These are phyloP conservation scores for Leccinum subrobustum DNA, from an alignment of 1,284 basidiomycete genomes.

Conservation along the genomic window DNA sequence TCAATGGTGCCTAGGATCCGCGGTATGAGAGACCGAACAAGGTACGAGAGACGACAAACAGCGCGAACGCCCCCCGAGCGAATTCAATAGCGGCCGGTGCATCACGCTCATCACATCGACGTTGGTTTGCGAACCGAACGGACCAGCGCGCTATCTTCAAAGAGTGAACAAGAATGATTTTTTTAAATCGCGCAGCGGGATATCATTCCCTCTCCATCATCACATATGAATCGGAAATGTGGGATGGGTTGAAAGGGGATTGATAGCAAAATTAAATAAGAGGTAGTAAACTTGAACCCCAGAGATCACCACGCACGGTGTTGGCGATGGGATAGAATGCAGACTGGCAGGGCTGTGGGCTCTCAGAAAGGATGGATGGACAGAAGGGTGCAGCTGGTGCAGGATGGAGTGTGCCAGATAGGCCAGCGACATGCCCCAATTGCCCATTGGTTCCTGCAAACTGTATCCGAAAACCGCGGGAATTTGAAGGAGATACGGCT, in stretches of 20 bases:
- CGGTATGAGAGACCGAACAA: conserved; percentile 15
- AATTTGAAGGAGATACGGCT: conserved; percentile 3
- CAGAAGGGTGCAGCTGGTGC: background rate
- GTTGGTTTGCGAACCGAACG: background rate
- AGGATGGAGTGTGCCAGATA: background rate
- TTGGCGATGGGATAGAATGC: background rate
- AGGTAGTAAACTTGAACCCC: background rate
- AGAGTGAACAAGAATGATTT: conserved; percentile 2
- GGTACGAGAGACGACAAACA: background rate
- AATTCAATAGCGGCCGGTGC: background rate
- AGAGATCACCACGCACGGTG: background rate
- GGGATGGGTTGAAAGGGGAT: background rate
- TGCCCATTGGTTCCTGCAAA: background rate
- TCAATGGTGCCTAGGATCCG: conserved; percentile 24
- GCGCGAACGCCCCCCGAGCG: conserved; percentile 2
- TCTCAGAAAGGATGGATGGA: background rate
- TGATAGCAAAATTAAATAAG: conserved; percentile 3
- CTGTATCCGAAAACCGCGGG: conserved; percentile 18
- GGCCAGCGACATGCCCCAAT: background rate
- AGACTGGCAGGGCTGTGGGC: conserved; percentile 6
- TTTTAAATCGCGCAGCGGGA: background rate
- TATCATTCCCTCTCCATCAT: background rate
- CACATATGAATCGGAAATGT: conserved; percentile 23
- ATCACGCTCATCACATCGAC: background rate
- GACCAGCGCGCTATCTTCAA: background rate